phyloP scores from a whole-genome alignment of 2,329 filamentous ascomycete species.

The Penicillium sp. region DNA sequence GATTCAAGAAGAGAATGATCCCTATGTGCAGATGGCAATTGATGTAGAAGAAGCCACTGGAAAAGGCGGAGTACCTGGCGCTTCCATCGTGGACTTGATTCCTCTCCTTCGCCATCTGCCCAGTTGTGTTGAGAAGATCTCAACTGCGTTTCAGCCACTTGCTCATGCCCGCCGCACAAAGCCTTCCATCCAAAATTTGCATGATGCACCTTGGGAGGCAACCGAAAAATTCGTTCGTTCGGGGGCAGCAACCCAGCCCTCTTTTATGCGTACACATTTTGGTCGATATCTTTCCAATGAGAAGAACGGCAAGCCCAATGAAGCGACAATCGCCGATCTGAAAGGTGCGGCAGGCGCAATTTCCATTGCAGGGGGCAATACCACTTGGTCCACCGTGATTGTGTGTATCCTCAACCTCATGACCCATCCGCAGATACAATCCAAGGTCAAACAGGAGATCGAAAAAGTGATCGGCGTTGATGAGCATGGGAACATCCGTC shows the following conservation, averaged over 20 bases:
- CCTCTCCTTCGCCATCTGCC: not conserved
- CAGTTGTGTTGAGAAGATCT: not conserved
- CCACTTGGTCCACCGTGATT: not conserved
- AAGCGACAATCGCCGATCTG: not conserved
- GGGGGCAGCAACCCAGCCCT: not conserved
- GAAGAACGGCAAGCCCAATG: not conserved
- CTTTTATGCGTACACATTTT: not conserved
- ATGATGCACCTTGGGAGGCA: not conserved
- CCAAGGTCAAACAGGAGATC: not conserved
- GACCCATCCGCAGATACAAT: not conserved
- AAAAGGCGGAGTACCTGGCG: not conserved
- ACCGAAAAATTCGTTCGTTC: not conserved
- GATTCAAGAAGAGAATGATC: slow-evolving; percentile 1
- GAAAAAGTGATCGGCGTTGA: not conserved
- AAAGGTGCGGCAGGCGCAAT: not conserved
- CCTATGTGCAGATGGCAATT: slow-evolving; percentile 1
- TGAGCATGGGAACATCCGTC: not conserved
- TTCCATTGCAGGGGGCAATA: not conserved
- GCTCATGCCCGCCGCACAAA: not conserved
- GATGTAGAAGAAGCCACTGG: slow-evolving; percentile 3
- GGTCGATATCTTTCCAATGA: not conserved
- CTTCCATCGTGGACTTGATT: not conserved
- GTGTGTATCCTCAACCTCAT: slow-evolving; percentile 1
- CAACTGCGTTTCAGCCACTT: not conserved
- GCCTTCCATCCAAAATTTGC: not conserved